Evolutionary conservation across 176 grass and related monocot species (phyloP).

Genomic region (Tillandsia leiboldiana): DNA sequence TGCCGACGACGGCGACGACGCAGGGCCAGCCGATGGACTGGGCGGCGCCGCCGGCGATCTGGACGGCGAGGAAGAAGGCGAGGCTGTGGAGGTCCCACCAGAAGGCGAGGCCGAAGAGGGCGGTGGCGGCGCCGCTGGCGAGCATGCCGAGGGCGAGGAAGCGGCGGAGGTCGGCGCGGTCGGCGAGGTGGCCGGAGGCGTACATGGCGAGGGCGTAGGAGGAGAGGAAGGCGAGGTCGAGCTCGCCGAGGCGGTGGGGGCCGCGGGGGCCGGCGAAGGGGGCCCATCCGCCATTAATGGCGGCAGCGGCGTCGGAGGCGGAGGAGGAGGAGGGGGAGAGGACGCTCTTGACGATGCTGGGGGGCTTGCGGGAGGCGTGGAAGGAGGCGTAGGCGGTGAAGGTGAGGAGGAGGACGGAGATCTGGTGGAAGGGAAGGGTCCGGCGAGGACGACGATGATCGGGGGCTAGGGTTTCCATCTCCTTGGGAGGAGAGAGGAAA

Average conservation of each 20-base stretch:
- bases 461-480: slow-evolving; percentile 4
- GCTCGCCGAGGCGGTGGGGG: slow-evolving; percentile 71
- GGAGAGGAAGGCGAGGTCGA: slow-evolving; percentile 86
- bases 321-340: slow-evolving; percentile 31
- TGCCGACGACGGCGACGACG: slow-evolving; percentile 79
- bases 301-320: background rate
- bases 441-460: slow-evolving; percentile 4
- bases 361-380: slow-evolving; percentile 95
- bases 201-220: slow-evolving; percentile 67
- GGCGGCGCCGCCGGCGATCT: slow-evolving; percentile 60
- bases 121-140: slow-evolving; percentile 43
- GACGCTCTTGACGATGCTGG: slow-evolving; percentile 86
- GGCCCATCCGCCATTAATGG: slow-evolving; percentile 18
- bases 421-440: slow-evolving; percentile 36
- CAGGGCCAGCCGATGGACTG: slow-evolving; percentile 91
- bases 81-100: slow-evolving; percentile 56
- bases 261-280: slow-evolving; percentile 64
- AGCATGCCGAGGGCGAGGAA: slow-evolving; percentile 77
- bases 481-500: slow-evolving; percentile 21
- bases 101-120: slow-evolving; percentile 60
- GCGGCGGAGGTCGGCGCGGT: slow-evolving; percentile 66
- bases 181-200: slow-evolving; percentile 71
- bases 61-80: slow-evolving; percentile 49
- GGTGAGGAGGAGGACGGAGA: slow-evolving; percentile 51
- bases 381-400: slow-evolving; percentile 76